Evolutionary conservation across 2,329 filamentous ascomycete genomes (phyloP).

Genomic region (Ophiostoma australiae): DNA sequence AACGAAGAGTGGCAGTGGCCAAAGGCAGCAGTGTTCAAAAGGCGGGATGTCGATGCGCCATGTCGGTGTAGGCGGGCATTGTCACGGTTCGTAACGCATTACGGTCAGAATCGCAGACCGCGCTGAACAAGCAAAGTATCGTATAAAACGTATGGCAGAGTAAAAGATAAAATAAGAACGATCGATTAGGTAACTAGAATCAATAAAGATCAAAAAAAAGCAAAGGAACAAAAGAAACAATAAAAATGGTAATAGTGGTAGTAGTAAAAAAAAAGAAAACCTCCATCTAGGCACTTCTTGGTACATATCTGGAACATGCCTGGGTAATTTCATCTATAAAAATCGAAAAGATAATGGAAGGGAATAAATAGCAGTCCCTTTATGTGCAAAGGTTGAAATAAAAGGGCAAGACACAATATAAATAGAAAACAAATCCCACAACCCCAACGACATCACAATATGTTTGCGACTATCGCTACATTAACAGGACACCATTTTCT

Average conservation of each 20-base stretch:
- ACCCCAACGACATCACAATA: background rate
- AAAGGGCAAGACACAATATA: constrained; percentile 8
- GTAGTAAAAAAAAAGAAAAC: constrained; percentile 13
- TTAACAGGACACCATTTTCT: constrained; percentile 26
- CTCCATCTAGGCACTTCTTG: constrained; percentile 15
- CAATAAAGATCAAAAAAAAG: background rate
- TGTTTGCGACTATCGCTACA: background rate
- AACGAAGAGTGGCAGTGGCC: background rate
- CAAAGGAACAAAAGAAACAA: constrained; percentile 3
- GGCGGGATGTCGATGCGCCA: background rate
- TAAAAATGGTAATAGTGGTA: background rate
- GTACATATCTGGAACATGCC: constrained; percentile 11
- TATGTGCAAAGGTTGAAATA: constrained; percentile 8
- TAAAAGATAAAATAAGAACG: background rate
- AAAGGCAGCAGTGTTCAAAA: background rate
- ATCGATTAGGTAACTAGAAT: constrained; percentile 3
- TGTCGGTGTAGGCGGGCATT: background rate
- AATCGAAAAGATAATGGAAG: constrained; percentile 4
- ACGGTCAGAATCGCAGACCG: background rate
- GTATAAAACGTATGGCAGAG: background rate
- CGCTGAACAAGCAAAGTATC: too few relatives aligned
- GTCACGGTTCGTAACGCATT: background rate
- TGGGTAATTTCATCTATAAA: constrained; percentile 16
- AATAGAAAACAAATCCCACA: constrained; percentile 4
- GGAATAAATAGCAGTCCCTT: constrained; percentile 1